These are phyloP conservation scores for Gnomoniopsis smithogilvyi DNA, from an alignment of 2,329 filamentous ascomycete genomes.

Conservation along the genomic window DNA sequence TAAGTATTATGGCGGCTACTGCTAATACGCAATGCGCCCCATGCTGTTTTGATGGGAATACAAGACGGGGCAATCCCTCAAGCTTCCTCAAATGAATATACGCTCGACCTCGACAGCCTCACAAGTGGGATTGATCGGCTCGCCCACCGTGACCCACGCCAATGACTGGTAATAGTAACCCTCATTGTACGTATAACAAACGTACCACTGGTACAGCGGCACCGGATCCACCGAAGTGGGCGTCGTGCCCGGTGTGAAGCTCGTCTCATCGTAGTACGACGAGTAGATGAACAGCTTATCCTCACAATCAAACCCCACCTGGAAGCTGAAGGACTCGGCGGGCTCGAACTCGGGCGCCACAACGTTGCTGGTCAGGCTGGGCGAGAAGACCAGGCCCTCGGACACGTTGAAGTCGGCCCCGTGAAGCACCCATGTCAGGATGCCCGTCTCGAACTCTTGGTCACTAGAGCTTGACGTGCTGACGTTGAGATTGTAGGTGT, in stretches of 20 bases:
- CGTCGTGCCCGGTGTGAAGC: constrained; percentile 21
- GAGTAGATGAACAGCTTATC: constrained; percentile 26
- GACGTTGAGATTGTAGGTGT: constrained; percentile 33
- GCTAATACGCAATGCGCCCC: no score
- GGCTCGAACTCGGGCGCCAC: constrained; percentile 27
- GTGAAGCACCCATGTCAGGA: constrained; percentile 29
- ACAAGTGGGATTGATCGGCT: constrained; percentile 35
- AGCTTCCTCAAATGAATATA: constrained; percentile 8
- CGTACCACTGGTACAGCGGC: constrained; percentile 30
- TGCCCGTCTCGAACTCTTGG: constrained; percentile 21
- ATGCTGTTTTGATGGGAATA: neutral
- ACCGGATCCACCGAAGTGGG: constrained; percentile 15
- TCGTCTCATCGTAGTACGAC: constrained; percentile 26
- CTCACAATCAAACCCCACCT: constrained; percentile 29
- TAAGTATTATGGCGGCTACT: no score
- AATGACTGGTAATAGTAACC: constrained; percentile 33
- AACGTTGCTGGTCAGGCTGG: constrained; percentile 27
- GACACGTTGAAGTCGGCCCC: constrained; percentile 14
- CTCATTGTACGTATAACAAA: constrained; percentile 30
- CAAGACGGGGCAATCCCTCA: neutral
- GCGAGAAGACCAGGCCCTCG: constrained; percentile 23
- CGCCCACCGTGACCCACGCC: constrained; percentile 26
- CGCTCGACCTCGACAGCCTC: constrained; percentile 28
- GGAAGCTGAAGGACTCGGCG: constrained; percentile 1
- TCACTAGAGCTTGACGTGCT: constrained; percentile 15